Percentiles rank a stretch among this genome's conserved stretches.
phyloP scores from a whole-genome alignment of 352 stramenopile genomes.

The Blastocystis sp. region DNA sequence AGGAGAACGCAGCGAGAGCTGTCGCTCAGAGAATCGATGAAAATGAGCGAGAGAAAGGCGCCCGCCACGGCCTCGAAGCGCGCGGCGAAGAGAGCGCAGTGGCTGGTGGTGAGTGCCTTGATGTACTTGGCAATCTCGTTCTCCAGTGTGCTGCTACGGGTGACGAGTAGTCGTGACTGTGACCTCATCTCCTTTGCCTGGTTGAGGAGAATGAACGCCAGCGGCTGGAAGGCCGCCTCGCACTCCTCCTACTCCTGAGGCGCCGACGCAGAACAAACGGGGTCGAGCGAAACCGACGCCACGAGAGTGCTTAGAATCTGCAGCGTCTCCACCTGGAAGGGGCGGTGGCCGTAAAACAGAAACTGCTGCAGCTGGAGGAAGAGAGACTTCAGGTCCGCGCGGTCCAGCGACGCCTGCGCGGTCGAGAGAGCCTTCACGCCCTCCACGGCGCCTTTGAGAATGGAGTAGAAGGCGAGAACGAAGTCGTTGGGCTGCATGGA shows the following conservation, averaged over 20 bases:
- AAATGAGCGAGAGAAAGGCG: not conserved
- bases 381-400: not conserved
- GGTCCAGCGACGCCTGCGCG: not conserved
- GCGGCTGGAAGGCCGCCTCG: not conserved
- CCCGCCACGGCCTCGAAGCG: not conserved
- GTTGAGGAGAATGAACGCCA: slow-evolving; percentile 9
- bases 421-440: not conserved
- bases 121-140: slow-evolving; percentile 35
- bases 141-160: slow-evolving; percentile 9
- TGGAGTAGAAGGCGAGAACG: not conserved
- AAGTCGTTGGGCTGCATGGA: not conserved
- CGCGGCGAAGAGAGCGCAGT: not conserved
- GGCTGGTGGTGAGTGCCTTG: not conserved
- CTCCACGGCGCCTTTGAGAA: slow-evolving; percentile 41
- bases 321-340: not conserved
- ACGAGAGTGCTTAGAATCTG: slow-evolving; percentile 16
- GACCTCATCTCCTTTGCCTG: slow-evolving; percentile 6
- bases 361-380: slow-evolving; percentile 4
- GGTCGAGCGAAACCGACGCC: not conserved
- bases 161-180: not conserved
- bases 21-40: not conserved
- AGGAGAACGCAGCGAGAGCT: not conserved
- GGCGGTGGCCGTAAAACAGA: slow-evolving; percentile 21
- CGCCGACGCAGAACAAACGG: not conserved
- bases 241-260: slow-evolving; percentile 19